phyloP scores from a whole-genome alignment of 371 early-diverging fungal species.

The Lichtheimia hyalospora region DNA sequence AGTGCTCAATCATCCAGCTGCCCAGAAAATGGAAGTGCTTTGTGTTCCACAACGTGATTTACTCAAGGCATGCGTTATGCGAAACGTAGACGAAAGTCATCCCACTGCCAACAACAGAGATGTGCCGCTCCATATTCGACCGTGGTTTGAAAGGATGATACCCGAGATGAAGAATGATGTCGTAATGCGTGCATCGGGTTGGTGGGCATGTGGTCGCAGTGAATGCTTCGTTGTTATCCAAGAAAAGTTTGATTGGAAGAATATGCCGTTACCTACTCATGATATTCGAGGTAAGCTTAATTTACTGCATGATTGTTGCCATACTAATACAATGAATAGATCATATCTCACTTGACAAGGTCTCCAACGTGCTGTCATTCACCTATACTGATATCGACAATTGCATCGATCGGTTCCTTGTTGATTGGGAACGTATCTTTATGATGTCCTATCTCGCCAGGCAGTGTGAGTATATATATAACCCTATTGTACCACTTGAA shows the following conservation, averaged over 20 bases:
- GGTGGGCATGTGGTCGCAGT: conserved; percentile 46
- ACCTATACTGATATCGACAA: conserved; percentile 45
- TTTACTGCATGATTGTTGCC: not conserved
- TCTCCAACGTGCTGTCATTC: conserved; percentile 39
- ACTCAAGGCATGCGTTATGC: conserved; percentile 31
- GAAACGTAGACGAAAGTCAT: conserved; percentile 15
- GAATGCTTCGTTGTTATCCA: conserved; percentile 52
- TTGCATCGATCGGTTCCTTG: conserved; percentile 39
- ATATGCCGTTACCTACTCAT: conserved; percentile 20
- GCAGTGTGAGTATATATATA: conserved; percentile 27
- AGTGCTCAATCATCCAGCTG: conserved; percentile 40
- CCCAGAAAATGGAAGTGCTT: conserved; percentile 44
- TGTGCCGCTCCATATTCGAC: conserved; percentile 19
- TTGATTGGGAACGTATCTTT: conserved; percentile 48
- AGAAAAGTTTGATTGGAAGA: conserved; percentile 34
- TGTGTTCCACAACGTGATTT: conserved; percentile 44
- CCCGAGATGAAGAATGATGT: conserved; percentile 36
- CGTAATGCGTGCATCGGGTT: conserved; percentile 42
- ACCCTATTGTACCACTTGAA: not conserved
- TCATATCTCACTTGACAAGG: conserved; percentile 43
- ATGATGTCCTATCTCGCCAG: conserved; percentile 51
- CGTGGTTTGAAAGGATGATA: conserved; percentile 33
- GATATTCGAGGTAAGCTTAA: conserved; percentile 25
- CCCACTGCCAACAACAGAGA: conserved; percentile 12
- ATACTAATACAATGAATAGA: conserved; percentile 18